Conservation (phyloP, 306 rosid genomes). For the Oemleria cerasiformis region DNA sequence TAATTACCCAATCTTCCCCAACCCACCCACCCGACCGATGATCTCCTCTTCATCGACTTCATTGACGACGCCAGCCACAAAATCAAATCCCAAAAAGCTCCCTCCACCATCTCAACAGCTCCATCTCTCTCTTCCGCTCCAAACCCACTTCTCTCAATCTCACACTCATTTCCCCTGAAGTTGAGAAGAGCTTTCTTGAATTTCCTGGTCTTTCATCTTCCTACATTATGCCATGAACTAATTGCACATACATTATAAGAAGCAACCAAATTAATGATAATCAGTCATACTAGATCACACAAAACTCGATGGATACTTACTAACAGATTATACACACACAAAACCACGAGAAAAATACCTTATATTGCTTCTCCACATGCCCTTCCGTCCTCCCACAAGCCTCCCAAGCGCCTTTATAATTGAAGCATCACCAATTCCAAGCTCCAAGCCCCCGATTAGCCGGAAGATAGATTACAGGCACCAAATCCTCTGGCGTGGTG, state of each 20-base stretch:
- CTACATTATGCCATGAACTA: not conserved
- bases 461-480: slow-evolving; percentile 57
- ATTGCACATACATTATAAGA: not conserved
- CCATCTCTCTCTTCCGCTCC: slow-evolving; percentile 20
- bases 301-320: not conserved
- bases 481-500: slow-evolving; percentile 65
- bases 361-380: slow-evolving; percentile 59
- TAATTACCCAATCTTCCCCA: too few species aligned
- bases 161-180: not conserved
- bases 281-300: not conserved
- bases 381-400: slow-evolving; percentile 70
- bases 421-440: slow-evolving; percentile 88
- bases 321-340: not conserved
- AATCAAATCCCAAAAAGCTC: too few species aligned
- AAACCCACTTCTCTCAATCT: slow-evolving; percentile 12
- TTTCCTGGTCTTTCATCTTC: not conserved
- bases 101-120: slow-evolving; percentile 8
- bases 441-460: slow-evolving; percentile 63
- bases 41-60: too few species aligned
- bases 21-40: too few species aligned
- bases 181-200: not conserved
- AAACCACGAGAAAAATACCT: slow-evolving; percentile 35
- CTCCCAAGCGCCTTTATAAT: slow-evolving; percentile 75
- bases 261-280: not conserved
- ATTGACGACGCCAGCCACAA: too few species aligned